These are phyloP conservation scores for Cornus controversa DNA, from an alignment of 148 eudicot species.

Conservation along the genomic window DNA sequence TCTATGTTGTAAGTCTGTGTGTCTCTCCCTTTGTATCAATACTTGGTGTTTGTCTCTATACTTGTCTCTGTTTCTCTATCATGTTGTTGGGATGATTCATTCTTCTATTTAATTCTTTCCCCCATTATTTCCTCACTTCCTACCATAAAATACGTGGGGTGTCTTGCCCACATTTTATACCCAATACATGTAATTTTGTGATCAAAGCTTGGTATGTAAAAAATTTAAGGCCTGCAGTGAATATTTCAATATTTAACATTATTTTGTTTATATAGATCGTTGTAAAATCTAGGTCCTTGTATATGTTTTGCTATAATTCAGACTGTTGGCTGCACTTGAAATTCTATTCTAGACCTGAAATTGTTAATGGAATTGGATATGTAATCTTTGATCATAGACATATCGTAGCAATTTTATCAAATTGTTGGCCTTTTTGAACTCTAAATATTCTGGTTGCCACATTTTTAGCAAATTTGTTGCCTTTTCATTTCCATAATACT, in stretches of 20 bases:
- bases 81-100: slow-evolving; percentile 6
- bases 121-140: background rate
- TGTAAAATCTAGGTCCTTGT: too few relatives aligned
- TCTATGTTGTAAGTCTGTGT: slow-evolving; percentile 4
- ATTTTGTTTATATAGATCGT: background rate
- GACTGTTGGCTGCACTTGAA: background rate
- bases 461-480: too few relatives aligned
- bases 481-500: too few relatives aligned
- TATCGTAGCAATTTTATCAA: too few relatives aligned
- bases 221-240: background rate
- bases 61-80: background rate
- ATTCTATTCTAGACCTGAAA: background rate
- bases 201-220: background rate
- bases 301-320: background rate
- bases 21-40: background rate
- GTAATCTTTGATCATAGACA: background rate
- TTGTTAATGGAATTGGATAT: background rate
- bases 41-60: background rate
- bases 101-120: slow-evolving; percentile 13
- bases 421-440: too few relatives aligned
- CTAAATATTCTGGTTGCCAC: too few relatives aligned
- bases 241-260: background rate
- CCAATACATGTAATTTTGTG: background rate
- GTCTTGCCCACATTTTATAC: background rate
- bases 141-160: background rate